Base-by-base conservation (phyloP, 2,329 filamentous ascomycete genomes). In the Teratosphaeria epicoccoides region DNA sequence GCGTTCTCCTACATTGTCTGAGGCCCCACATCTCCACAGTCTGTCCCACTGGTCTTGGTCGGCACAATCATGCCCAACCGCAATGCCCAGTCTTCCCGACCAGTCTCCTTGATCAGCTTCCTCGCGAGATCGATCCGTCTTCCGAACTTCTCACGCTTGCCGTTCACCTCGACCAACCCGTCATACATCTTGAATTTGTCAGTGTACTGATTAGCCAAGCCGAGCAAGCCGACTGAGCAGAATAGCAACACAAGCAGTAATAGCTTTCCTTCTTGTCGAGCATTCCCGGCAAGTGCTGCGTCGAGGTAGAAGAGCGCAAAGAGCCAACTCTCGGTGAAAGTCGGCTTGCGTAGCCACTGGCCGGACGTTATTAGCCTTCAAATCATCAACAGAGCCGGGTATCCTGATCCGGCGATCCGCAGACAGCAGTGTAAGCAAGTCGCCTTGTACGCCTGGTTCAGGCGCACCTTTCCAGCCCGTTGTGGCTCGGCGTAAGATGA, bases 321-420 rank as follows among this genome's bases (percentile, higher is more conserved):
- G 49, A 79, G 64, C 58, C 75, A 78, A 25, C 74, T 71, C 56
- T 83, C 76, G 2, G 73, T 46, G 24, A 70, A 65, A 0, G 75
- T 79, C 62, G 76, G 74, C 37, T 73, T 68, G 10, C 73, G 70
- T 45, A 84, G 64, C 80, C 80, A 84, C 24, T 71, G 60, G 2
- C 77, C 75, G 2, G 76, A 74, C 1, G 80, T 83, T 40, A 83
- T 72, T n/a, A 25, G 80, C 79, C 52, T 79, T 78, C 6, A 84
- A 69, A 60, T 83, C 81, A 26, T 76, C 71, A 6, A 76, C 70
- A 3, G 70, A 61, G 4, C 81, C 82, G 24, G 73, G 72, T 43
- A 84, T 70, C 11, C 76, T 68, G 1, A 83, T 71, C 58, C 72
- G 73, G 0, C 75, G 70, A 43, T 76, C 76, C 23, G 73, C 69